Percentiles rank a stretch among this genome's conserved stretches.
Conservation (phyloP, 1,284 basidiomycete species). For the Trametes versicolor region DNA sequence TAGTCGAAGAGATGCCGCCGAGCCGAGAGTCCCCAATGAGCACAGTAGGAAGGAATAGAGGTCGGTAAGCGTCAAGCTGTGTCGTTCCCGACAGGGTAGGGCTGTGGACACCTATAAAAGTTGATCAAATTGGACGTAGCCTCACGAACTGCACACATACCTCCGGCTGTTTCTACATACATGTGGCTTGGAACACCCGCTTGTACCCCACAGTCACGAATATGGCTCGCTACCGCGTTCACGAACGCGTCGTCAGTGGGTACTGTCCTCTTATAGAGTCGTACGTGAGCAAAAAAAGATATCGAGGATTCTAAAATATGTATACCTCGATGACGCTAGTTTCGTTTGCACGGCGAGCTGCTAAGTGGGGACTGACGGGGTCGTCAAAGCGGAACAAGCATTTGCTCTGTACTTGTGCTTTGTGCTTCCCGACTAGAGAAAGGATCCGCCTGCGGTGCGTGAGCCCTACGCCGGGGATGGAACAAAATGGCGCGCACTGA, state of each 20-base stretch:
- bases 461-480: slow-evolving; percentile 5
- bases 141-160: slow-evolving; percentile 53
- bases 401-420: slow-evolving; percentile 61
- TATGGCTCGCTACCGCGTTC: slow-evolving; percentile 70
- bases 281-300: neutral
- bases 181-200: slow-evolving; percentile 60
- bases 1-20: slow-evolving; percentile 95
- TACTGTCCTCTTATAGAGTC: slow-evolving; percentile 32
- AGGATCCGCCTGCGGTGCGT: slow-evolving; percentile 69
- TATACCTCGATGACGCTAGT: slow-evolving; percentile 43
- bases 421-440: slow-evolving; percentile 59
- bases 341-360: slow-evolving; percentile 70
- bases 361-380: slow-evolving; percentile 94
- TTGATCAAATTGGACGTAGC: neutral
- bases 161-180: slow-evolving; percentile 96
- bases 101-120: slow-evolving; percentile 81
- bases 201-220: slow-evolving; percentile 58
- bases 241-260: slow-evolving; percentile 78
- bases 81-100: slow-evolving; percentile 89
- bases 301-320: neutral
- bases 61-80: slow-evolving; percentile 87
- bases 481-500: slow-evolving; percentile 49
- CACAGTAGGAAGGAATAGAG: slow-evolving; percentile 87
- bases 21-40: slow-evolving; percentile 90
- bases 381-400: slow-evolving; percentile 90